Evolutionary conservation across 345 rosid genomes (phyloP), one percentile per base, ranked within the genome.

Genomic region (Kandelia obovata): DNA sequence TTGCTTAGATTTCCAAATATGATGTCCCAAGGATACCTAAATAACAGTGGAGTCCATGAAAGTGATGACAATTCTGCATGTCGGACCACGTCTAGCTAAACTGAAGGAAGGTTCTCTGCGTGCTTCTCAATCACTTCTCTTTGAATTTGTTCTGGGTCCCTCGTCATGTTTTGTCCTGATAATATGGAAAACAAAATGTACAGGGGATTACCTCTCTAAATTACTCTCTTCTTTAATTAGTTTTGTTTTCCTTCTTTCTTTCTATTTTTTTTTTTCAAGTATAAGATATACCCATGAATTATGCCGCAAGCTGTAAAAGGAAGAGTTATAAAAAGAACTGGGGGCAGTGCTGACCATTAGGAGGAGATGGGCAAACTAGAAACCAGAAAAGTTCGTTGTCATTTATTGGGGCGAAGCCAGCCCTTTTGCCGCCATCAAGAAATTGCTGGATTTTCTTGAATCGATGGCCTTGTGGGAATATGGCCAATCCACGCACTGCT

Each of bases 21-120:
- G 6, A 84, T 49, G 32, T 68, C 30, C 87, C 87, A 83, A 0
- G 84, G 88, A 19, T 67, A 26, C 65, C 82, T 67, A 7, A 68
- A 59, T 68, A 59, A 61, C 62, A 79, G 23, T 6, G 82, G 78
- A 0, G 81, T 71, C 78, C 76, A 72, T 19, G 80, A 28, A 59
- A 81, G 7, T 7, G 69, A 66, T 15, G 85, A 79, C 7, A 71
- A 70, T 64, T 84, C 78, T 0, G 70, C 53, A 7, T 73, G 75
- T 0, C 51, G 37, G 25, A 82, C 72, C 26, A 82, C 59, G 1
- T 84, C 81, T 5, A 73, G 53, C 61, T 10, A 79, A 28, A 7
- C 9, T 0, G 59, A 32, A 0, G 84, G 88, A 32, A 82, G 69
- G 65, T 64, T 66, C 37, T 71, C 46, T 4, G 74, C 78, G 10